Conservation (phyloP, 208 protist genomes). For the Porcisia deanei region DNA sequence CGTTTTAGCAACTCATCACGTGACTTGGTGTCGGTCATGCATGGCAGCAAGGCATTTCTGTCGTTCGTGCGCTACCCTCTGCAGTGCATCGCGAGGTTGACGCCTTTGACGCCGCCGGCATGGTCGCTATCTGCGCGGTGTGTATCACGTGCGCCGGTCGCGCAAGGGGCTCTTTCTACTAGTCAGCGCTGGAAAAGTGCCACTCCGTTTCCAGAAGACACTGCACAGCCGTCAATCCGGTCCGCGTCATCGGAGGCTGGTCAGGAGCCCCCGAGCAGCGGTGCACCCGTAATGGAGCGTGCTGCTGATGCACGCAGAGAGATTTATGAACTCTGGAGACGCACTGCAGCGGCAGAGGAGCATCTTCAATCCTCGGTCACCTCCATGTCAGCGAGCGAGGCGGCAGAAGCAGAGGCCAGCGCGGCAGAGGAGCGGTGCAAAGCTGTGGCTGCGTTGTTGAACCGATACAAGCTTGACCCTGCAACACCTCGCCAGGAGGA, state of each 20-base stretch:
- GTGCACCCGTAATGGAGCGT: constrained; percentile 57
- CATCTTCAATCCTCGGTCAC: constrained; percentile 2
- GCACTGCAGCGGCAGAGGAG: constrained; percentile 19
- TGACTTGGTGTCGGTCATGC: constrained; percentile 2
- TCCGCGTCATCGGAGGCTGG: not conserved
- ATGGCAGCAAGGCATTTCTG: constrained; percentile 7
- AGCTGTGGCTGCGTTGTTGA: constrained; percentile 36
- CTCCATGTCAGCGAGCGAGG: constrained; percentile 7
- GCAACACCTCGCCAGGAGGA: constrained; percentile 73
- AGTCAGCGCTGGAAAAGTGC: constrained; percentile 14
- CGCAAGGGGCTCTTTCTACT: not conserved
- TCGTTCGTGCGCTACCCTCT: constrained; percentile 9
- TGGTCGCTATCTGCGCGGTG: not conserved
- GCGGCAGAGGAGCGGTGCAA: constrained; percentile 30
- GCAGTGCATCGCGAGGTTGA: not conserved
- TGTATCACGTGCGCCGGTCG: not conserved
- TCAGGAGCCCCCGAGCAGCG: not conserved
- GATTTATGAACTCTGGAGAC: constrained; percentile 73
- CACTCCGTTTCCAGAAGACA: not conserved
- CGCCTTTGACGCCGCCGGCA: not conserved
- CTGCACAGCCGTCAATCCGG: not conserved
- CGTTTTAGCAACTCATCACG: not conserved
- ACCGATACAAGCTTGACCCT: constrained; percentile 57
- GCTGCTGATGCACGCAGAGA: constrained; percentile 68
- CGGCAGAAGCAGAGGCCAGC: constrained; percentile 15